A percentile compares a stretch with the other conserved stretches of the same genome.
phyloP scores from a whole-genome alignment of 352 stramenopile genomes.

The Globisporangium abappressorium region DNA sequence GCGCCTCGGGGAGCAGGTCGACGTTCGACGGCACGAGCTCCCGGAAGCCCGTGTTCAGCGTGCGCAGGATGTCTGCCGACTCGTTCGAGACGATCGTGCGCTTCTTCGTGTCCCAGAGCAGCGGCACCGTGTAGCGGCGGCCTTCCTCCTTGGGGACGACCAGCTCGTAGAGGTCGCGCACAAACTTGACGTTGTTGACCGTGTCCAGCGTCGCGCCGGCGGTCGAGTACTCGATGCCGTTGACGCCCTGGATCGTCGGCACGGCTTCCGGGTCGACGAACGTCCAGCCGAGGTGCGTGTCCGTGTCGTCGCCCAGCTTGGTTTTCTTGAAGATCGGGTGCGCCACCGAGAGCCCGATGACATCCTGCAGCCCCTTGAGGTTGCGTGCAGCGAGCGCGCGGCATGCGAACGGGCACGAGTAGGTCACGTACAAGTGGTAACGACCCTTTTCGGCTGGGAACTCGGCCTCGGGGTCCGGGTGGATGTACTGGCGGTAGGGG shows the following conservation, averaged over 20 bases:
- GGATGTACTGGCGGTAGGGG: slow-evolving; percentile 24
- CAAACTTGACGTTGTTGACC: slow-evolving; percentile 22
- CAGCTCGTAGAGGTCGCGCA: slow-evolving; percentile 44
- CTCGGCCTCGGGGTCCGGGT: slow-evolving; percentile 15
- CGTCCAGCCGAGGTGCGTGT: slow-evolving; percentile 36
- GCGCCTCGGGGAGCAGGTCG: slow-evolving; percentile 44
- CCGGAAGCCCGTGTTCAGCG: slow-evolving; percentile 50
- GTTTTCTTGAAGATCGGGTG: slow-evolving; percentile 50
- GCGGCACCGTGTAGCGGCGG: slow-evolving; percentile 42
- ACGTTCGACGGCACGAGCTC: slow-evolving; percentile 28
- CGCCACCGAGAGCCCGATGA: slow-evolving; percentile 85
- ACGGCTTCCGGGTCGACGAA: slow-evolving; percentile 23
- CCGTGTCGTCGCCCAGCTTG: slow-evolving; percentile 30
- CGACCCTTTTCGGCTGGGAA: slow-evolving; percentile 41
- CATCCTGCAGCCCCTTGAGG: slow-evolving; percentile 91
- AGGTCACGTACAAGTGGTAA: slow-evolving; percentile 93
- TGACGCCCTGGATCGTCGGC: slow-evolving; percentile 5
- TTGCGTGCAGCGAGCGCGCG: slow-evolving; percentile 65
- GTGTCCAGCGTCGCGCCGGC: slow-evolving; percentile 21
- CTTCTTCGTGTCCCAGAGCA: slow-evolving; percentile 69
- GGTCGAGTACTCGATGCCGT: slow-evolving; percentile 22
- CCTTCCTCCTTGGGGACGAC: slow-evolving; percentile 12
- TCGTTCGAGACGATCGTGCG: slow-evolving; percentile 79
- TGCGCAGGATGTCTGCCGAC: slow-evolving; percentile 65
- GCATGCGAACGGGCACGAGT: slow-evolving; percentile 85